Percentiles rank a stretch among this genome's conserved stretches.
These are phyloP conservation scores for Dendrobium catenatum DNA, from an alignment of 106 monocot species.

Conservation along the genomic window DNA sequence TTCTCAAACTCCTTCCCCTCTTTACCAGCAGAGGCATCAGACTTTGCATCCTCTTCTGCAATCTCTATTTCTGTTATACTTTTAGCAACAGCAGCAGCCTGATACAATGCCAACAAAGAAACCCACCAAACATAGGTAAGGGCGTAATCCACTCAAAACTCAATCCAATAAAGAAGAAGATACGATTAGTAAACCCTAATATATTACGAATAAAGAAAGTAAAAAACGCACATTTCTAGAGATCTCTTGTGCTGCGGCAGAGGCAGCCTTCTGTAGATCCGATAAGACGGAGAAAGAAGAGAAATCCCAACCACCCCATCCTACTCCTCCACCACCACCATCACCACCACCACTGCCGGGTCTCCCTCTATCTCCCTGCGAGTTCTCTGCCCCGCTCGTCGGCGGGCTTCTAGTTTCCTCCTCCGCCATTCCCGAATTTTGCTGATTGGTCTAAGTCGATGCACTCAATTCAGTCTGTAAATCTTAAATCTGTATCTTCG, in stretches of 20 bases:
- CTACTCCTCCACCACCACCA: slow-evolving; percentile 42
- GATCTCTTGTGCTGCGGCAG: slow-evolving; percentile 55
- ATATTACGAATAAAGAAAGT: background rate
- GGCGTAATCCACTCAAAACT: background rate
- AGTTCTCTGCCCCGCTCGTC: slow-evolving; percentile 1
- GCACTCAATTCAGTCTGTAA: no score
- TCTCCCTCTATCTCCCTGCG: slow-evolving; percentile 6
- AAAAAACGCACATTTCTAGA: slow-evolving; percentile 51
- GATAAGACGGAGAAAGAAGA: slow-evolving; percentile 56
- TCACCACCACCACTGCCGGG: background rate
- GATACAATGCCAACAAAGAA: slow-evolving; percentile 6
- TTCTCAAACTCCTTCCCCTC: slow-evolving; percentile 13
- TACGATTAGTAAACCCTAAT: background rate
- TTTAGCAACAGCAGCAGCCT: slow-evolving; percentile 74
- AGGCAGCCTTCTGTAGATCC: slow-evolving; percentile 71
- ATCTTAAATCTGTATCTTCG: no score
- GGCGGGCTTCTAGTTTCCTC: background rate
- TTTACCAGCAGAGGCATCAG: slow-evolving; percentile 16
- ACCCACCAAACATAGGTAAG: background rate
- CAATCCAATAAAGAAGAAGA: background rate
- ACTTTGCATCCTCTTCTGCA: slow-evolving; percentile 15
- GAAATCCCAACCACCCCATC: slow-evolving; percentile 79
- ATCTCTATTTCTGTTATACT: slow-evolving; percentile 38
- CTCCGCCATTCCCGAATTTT: slow-evolving; percentile 7
- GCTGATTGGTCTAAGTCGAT: no score